Base-by-base conservation (phyloP, 768 basidiomycete genomes). In the Tricholoma terreum region DNA sequence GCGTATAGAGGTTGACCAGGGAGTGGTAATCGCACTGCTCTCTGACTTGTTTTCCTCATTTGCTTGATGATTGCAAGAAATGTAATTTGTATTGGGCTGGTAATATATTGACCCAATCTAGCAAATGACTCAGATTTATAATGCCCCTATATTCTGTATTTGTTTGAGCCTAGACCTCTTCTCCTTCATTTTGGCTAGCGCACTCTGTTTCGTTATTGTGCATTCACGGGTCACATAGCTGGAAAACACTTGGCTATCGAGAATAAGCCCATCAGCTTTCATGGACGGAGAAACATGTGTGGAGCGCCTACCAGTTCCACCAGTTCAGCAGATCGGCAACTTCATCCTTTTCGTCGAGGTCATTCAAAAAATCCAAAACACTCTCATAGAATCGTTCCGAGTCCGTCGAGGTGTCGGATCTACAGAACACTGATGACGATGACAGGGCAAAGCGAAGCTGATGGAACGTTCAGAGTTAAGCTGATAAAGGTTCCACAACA, bases 381-480 rank as follows among this genome's bases (percentile, higher is more conserved):
- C 30, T 46, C 8, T 9, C 11, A 31, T 55, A 55, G 14, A 55
- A 55, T 19, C 19, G 43, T 38, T 55, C 54, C 4, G 45, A 55
- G 24, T 55, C 54, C 8, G 45, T 55, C 2, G 11, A 9, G 30
- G 17, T 55, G 42, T 55, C 45, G 0, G 54, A 33, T 24, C 45
- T 6, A 12, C 42, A 55, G 27, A 43, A 55, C 30, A 33, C 17
- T 3, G 8, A 19, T 6, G 45, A 42, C 9, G 54, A 48, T 2
- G 45, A 55, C 11, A 55, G 21, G 6, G 54, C 45, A 48, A 55
- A 55, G 22, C 19, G 45, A 24, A 55, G 42, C 54, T 55, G 24
- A 6, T 5, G 6, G 31, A 15, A 6, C 15, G 24, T 3, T 49
- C 17, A 30, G 17, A 1, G 11, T 14, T 46, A n/a, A n/a, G 6